Base-by-base conservation (phyloP, 176 grass and related monocot species). In the Tillandsia leiboldiana region DNA sequence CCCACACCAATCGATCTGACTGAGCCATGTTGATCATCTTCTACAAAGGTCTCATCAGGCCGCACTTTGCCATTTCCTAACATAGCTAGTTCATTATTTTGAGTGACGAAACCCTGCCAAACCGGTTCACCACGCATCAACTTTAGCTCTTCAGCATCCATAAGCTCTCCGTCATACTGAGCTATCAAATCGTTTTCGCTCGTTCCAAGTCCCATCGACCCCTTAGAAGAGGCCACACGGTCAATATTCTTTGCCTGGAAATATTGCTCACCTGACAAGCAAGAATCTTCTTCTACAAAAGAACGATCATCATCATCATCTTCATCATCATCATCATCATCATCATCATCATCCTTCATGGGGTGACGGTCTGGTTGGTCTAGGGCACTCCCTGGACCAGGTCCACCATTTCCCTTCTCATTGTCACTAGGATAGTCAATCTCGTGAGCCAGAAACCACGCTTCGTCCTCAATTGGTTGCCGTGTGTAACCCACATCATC, bases 391-490 rank as follows among this genome's bases (percentile, higher is more conserved):
- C 77, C 70, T 48, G 82, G 82, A 63, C 78, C 84, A 47, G 73
- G 72, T 72, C 85, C 80, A 57, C 78, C 84, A 47, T 70, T 75
- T 72, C 85, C 80, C 80, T 88, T 99, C 83, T 99, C 95, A 64
- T 89, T 99, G 77, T 99, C 95, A 49, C 89, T 93, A 56, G 95
- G 90, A 83, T 99, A 99, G 53, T 99, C 90, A 75, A 99, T 93
- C 57, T 99, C 95, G 65, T 99, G 95, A 28, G 95, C 90, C 50
- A 99, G 75, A 81, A 99, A 99, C 95, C 95, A 94, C 22, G 89
- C 81, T 79, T 99, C 95, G 68, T 99, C 90, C 77, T 99, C 95
- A 72, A 99, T 93, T 72, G 90, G 95, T 69, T 99, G 95, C 49
- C 95, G 74, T 65, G 82, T 93, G 73, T 99, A 99, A 9, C 95